Percentiles rank a stretch among this genome's conserved stretches.
These are phyloP conservation scores for Globisporangium cederbergense DNA, from an alignment of 352 stramenopile species.

Conservation along the genomic window DNA sequence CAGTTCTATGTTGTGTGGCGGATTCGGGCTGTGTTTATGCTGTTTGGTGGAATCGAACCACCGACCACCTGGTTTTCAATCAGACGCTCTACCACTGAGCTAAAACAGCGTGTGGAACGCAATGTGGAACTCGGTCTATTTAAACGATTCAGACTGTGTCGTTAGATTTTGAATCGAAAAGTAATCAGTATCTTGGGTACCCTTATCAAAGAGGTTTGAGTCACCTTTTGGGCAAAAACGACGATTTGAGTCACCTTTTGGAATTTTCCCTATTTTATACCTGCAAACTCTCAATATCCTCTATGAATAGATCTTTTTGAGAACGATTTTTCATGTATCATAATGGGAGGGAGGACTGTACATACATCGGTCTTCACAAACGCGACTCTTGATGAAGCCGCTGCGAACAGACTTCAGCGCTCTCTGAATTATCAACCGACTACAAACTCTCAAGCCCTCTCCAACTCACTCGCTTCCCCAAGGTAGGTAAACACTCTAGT, in stretches of 20 bases:
- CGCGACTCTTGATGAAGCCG: too few relatives aligned
- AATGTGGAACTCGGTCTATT: not conserved
- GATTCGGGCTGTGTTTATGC: too few relatives aligned
- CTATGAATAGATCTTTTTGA: too few relatives aligned
- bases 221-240: not conserved
- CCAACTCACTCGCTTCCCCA: not conserved
- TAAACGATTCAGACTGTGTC: not conserved
- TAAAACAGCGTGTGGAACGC: too few relatives aligned
- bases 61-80: too few relatives aligned
- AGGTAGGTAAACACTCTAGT: not conserved
- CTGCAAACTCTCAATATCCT: too few relatives aligned
- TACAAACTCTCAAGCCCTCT: not conserved
- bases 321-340: too few relatives aligned
- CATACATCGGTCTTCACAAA: too few relatives aligned
- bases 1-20: conserved; percentile 4
- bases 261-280: not conserved
- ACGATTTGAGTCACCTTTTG: conserved; percentile 2
- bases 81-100: too few relatives aligned
- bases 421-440: not conserved
- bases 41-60: too few relatives aligned
- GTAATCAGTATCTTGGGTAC: not conserved
- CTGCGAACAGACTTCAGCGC: too few relatives aligned
- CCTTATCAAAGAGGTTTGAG: conserved; percentile 2
- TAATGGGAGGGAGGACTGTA: too few relatives aligned
- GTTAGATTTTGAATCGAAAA: not conserved